A percentile compares a stretch with the other conserved stretches of the same genome.
These are phyloP conservation scores for Colletotrichum camelliae DNA, from an alignment of 2,329 filamentous ascomycete genomes.

Conservation along the genomic window DNA sequence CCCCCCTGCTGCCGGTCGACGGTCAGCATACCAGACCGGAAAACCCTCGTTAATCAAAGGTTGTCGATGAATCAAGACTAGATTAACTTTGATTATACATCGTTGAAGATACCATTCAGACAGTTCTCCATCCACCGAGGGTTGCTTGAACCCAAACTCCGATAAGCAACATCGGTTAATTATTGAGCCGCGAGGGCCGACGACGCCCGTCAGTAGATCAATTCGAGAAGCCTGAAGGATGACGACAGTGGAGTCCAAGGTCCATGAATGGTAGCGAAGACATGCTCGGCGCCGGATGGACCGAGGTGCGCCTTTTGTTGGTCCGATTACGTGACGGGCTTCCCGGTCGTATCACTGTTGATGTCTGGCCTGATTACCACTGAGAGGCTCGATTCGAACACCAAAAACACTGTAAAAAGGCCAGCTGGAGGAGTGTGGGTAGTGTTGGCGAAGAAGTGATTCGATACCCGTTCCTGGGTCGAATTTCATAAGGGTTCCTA, in stretches of 20 bases:
- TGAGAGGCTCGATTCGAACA: neutral
- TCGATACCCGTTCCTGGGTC: neutral
- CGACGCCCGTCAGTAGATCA: neutral
- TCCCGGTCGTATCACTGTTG: neutral
- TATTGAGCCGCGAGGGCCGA: fast-evolving
- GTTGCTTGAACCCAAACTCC: neutral
- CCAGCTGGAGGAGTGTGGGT: too few relatives aligned
- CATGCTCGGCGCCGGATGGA: neutral
- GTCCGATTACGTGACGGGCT: neutral
- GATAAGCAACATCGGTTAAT: neutral
- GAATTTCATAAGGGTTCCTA: neutral
- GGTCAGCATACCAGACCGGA: neutral
- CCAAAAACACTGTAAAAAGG: neutral
- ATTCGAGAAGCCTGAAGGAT: neutral
- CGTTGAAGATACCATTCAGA: neutral
- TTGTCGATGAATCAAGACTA: neutral
- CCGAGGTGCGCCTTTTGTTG: neutral
- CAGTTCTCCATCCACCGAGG: neutral
- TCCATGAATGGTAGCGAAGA: neutral
- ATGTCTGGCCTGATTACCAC: neutral
- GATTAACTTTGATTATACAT: neutral
- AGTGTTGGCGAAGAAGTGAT: neutral
- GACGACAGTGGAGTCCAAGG: neutral
- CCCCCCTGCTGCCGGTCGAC: too few relatives aligned
- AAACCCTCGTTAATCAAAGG: neutral